Percentiles rank a stretch among this genome's conserved stretches.
These are phyloP conservation scores for Paraphoma sp. DNA, from an alignment of 2,329 filamentous ascomycete species.

Conservation along the genomic window DNA sequence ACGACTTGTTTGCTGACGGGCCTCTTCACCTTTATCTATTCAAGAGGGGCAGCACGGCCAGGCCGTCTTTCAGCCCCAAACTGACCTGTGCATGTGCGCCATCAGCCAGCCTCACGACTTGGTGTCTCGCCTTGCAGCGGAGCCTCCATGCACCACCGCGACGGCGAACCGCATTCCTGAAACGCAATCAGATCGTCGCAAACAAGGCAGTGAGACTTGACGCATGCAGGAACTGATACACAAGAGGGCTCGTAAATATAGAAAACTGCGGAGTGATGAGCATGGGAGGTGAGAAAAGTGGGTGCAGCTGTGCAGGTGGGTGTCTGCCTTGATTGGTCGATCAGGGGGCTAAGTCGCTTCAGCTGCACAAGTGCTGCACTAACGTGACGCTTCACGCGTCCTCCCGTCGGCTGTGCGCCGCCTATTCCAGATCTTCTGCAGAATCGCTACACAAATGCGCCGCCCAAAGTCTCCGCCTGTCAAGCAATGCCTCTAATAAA, in stretches of 20 bases:
- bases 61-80: slow-evolving; percentile 7
- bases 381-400: slow-evolving; percentile 1
- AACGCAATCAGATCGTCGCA: background rate
- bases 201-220: background rate
- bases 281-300: background rate
- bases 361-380: background rate
- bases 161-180: background rate
- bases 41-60: background rate
- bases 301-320: background rate
- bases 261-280: background rate
- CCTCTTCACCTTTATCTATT: background rate
- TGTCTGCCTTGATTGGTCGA: slow-evolving; percentile 1
- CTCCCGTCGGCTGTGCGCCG: slow-evolving; percentile 2
- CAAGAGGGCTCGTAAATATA: slow-evolving; percentile 1
- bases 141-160: background rate
- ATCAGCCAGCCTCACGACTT: slow-evolving; percentile 4
- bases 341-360: background rate
- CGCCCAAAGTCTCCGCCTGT: background rate
- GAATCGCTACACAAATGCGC: background rate
- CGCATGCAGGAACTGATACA: background rate
- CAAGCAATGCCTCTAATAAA: background rate
- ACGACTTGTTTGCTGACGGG: background rate
- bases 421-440: background rate
- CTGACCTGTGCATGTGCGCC: slow-evolving; percentile 4
- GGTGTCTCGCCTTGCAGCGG: background rate